These are phyloP conservation scores for Limnanthes douglasii DNA, from an alignment of 345 rosid genomes.

Conservation along the genomic window DNA sequence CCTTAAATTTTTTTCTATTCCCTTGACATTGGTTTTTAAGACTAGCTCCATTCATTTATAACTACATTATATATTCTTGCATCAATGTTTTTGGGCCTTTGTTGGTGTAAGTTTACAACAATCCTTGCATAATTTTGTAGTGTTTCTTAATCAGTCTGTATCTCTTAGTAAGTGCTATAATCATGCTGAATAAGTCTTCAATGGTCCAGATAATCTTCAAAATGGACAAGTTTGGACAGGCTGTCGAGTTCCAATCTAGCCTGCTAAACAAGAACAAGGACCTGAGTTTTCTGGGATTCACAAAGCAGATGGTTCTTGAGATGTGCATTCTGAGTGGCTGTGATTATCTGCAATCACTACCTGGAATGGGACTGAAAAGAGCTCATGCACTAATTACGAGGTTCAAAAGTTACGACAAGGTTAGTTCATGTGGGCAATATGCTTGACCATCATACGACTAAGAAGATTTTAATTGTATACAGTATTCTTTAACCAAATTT, in stretches of 20 bases:
- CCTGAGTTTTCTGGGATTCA: slow-evolving; percentile 52
- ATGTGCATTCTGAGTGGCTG: slow-evolving; percentile 99
- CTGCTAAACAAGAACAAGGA: slow-evolving; percentile 57
- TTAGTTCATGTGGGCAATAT: slow-evolving; percentile 10
- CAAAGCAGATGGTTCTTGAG: slow-evolving; percentile 80
- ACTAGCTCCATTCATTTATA: too few species aligned
- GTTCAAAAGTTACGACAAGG: slow-evolving; percentile 78
- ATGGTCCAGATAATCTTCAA: slow-evolving; percentile 59
- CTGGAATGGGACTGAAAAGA: slow-evolving; percentile 92
- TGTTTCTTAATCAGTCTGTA: not conserved
- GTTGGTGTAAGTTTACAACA: not conserved
- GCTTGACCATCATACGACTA: too few species aligned
- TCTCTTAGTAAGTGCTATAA: too few species aligned
- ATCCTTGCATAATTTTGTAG: slow-evolving; percentile 1
- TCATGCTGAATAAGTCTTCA: too few species aligned
- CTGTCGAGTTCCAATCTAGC: slow-evolving; percentile 61
- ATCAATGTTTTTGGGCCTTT: slow-evolving; percentile 1
- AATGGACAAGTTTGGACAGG: slow-evolving; percentile 97
- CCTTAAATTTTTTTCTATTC: too few species aligned
- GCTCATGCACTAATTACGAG: slow-evolving; percentile 74
- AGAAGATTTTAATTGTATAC: too few species aligned
- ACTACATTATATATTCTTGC: too few species aligned
- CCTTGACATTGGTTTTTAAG: too few species aligned
- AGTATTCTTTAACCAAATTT: too few species aligned
- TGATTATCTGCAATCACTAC: slow-evolving; percentile 82